phyloP scores from a whole-genome alignment of 2,329 filamentous ascomycete species.

The Diaporthe caulivora region DNA sequence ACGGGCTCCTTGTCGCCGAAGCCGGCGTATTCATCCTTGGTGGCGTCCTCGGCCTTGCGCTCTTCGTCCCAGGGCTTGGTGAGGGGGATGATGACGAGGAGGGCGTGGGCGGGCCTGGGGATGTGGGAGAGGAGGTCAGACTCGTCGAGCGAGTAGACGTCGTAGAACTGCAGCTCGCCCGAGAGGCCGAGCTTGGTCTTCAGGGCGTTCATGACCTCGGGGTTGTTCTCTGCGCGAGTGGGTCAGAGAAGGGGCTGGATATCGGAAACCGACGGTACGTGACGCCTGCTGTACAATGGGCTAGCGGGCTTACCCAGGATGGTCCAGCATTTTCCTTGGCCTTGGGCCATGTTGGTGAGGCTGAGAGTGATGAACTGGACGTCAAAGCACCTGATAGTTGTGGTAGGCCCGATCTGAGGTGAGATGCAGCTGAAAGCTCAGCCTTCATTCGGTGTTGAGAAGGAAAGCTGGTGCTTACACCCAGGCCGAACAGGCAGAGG shows the following conservation, averaged over 20 bases:
- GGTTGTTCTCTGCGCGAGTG: constrained; percentile 67
- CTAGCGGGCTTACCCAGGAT: constrained; percentile 35
- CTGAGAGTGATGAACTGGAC: constrained; percentile 6
- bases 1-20: constrained; percentile 69
- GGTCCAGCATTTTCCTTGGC: constrained; percentile 29
- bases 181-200: constrained; percentile 80
- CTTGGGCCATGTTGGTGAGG: constrained; percentile 34
- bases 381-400: constrained; percentile 3
- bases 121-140: constrained; percentile 80
- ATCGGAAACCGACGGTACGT: constrained; percentile 1
- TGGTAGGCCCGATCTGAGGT: constrained; percentile 37
- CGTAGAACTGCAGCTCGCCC: constrained; percentile 77
- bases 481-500: neutral
- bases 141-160: constrained; percentile 86
- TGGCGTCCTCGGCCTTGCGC: constrained; percentile 68
- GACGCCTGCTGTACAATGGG: constrained; percentile 4
- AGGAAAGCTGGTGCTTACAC: too few species aligned
- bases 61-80: constrained; percentile 54
- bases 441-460: neutral
- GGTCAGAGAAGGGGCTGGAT: constrained; percentile 18
- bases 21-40: constrained; percentile 60
- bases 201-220: constrained; percentile 81
- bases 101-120: constrained; percentile 80
- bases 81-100: constrained; percentile 84
- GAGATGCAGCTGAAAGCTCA: constrained; percentile 24